Base-by-base conservation (phyloP, 1,139 yeast genomes). In the Magnusiomyces magnusii region DNA sequence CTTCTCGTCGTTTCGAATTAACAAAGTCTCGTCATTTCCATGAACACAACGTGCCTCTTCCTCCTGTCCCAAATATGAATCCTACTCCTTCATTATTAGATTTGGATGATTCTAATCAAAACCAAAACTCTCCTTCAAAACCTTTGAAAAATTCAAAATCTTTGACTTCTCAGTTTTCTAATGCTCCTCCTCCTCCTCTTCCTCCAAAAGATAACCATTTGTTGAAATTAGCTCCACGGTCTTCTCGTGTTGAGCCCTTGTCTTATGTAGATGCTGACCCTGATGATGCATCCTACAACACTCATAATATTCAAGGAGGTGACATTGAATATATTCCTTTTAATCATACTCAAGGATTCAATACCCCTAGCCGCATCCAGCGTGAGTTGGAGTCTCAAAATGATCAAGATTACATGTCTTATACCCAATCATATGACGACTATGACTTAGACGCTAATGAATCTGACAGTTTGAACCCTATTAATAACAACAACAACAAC, bases 1-100 rank as follows among this genome's bases (percentile, higher is more conserved):
- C 41, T 10, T 21, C 41, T 23, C 39, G 53, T 2, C 24, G 53
- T 21, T n/a, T 28, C 13, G 53, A 50, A 17, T 25, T 50, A 2
- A 50, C 53, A 5, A 50, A 50, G 31, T 50, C 53, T 31, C 41
- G 53, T 2, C 39, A 50, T 50, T 50, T 28, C 41, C 41, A 50
- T 19, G 53, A 50, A 31, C 41, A 28, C 39, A 50, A 50, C 53
- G 53, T 50, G 5, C 53, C 53, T 5, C 41, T 50, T 19, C 53
- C 53, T 5, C 53, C 53, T 5, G 53, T 50, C 15, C 53, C 53
- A 15, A 44, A 19, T 9, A 19, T 23, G 24, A 9, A 9, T 5
- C 3, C 49, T 23, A 3, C 7, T 9, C 27, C 49, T 44, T 44
- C 49, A 3, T n/a, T 23, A 9, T 44, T 23, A 27, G 27, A 44